Percentiles rank a stretch among this genome's conserved stretches.
These are phyloP conservation scores for Candida anutae DNA, from an alignment of 1,139 yeast species.

Conservation along the genomic window DNA sequence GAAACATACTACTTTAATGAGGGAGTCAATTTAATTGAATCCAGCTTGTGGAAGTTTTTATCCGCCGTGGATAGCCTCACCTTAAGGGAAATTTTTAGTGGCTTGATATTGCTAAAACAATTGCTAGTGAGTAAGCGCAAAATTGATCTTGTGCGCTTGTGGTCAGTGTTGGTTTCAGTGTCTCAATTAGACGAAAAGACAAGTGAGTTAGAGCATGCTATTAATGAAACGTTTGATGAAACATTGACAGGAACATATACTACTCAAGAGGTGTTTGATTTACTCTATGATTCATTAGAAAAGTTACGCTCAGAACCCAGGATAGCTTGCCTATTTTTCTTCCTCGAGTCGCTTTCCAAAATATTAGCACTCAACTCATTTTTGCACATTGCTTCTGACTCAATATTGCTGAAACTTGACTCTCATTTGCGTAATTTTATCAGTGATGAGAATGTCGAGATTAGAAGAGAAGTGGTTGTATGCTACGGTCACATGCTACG, in stretches of 20 bases:
- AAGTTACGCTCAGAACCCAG: constrained; percentile 2
- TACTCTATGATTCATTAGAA: constrained; percentile 9
- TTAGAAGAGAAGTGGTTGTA: constrained; percentile 33
- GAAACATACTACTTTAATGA: constrained; percentile 15
- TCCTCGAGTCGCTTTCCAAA: constrained; percentile 17
- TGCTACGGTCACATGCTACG: constrained; percentile 31
- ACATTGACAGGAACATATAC: constrained; percentile 20
- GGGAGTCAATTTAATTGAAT: constrained; percentile 20
- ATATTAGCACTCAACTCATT: constrained; percentile 14
- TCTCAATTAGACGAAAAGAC: constrained; percentile 7
- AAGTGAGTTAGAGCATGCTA: constrained; percentile 10
- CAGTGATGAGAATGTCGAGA: constrained; percentile 25
- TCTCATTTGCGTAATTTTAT: constrained; percentile 18
- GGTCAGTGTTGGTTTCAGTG: constrained; percentile 16
- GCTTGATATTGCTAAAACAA: constrained; percentile 29
- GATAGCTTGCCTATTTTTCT: constrained; percentile 9
- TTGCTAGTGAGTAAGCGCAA: constrained; percentile 19
- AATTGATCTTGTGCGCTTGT: constrained; percentile 14
- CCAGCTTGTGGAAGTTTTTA: constrained; percentile 23
- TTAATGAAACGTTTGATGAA: constrained; percentile 25
- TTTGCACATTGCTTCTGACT: constrained; percentile 13
- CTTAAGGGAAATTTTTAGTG: constrained; percentile 15
- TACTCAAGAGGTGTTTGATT: constrained; percentile 12
- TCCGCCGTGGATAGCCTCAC: constrained; percentile 4
- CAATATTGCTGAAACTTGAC: constrained; percentile 21